These are phyloP conservation scores for Teunomyces panamensis DNA, from an alignment of 805 yeast genomes.

Conservation along the genomic window DNA sequence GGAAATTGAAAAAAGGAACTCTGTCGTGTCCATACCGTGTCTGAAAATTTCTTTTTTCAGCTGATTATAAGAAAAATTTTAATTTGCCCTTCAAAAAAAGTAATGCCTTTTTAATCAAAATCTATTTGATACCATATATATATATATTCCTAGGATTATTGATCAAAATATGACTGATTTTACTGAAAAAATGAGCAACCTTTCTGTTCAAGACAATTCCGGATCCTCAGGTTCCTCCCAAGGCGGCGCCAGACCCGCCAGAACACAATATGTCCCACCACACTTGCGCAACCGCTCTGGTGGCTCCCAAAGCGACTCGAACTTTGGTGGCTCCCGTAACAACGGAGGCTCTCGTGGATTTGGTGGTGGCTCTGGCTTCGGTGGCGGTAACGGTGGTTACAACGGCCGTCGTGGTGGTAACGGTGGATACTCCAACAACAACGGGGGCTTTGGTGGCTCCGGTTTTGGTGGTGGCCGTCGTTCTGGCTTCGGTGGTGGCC, in stretches of 20 bases:
- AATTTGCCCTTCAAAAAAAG: slow-evolving; percentile 3
- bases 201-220: slow-evolving; percentile 43
- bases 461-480: slow-evolving; percentile 17
- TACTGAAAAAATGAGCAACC: slow-evolving; percentile 54
- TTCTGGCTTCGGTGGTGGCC: slow-evolving; percentile 21
- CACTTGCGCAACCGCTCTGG: slow-evolving; percentile 28
- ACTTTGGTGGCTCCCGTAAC: slow-evolving; percentile 27
- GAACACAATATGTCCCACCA: slow-evolving; percentile 28
- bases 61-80: slow-evolving; percentile 4
- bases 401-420: slow-evolving; percentile 30
- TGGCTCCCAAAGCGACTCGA: slow-evolving; percentile 26
- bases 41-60: slow-evolving; percentile 5
- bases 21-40: slow-evolving; percentile 6
- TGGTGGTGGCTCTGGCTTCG: slow-evolving; percentile 12
- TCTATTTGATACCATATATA: slow-evolving; percentile 1
- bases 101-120: slow-evolving; percentile 1
- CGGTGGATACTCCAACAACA: slow-evolving; percentile 15
- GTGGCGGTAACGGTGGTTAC: slow-evolving; percentile 26
- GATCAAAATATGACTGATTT: slow-evolving; percentile 52
- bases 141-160: slow-evolving; percentile 6
- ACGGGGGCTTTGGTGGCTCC: slow-evolving; percentile 15
- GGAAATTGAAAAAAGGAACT: neutral
- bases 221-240: slow-evolving; percentile 15
- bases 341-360: slow-evolving; percentile 15
- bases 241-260: slow-evolving; percentile 19